phyloP scores from a whole-genome alignment of 805 yeast species.

The Kuraishia cidri region DNA sequence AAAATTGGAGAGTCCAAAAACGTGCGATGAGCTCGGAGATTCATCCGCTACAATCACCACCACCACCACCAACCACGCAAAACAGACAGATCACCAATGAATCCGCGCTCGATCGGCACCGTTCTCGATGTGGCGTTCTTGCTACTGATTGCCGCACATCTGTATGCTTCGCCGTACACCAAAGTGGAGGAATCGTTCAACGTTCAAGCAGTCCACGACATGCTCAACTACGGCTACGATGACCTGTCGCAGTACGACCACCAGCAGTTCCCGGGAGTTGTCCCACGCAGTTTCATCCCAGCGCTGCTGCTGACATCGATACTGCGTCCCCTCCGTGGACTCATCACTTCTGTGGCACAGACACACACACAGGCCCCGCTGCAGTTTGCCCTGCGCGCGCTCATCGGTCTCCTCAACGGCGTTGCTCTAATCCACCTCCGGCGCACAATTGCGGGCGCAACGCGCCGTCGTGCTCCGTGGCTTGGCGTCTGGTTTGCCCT shows the following conservation, averaged over 20 bases:
- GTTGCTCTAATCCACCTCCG: slow-evolving; percentile 42
- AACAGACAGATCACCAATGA: too few relatives aligned
- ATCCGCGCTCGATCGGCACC: too few relatives aligned
- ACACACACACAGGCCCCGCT: slow-evolving; percentile 33
- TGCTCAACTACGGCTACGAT: slow-evolving; percentile 52
- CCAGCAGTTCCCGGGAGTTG: slow-evolving; percentile 73
- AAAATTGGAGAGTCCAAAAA: too few relatives aligned
- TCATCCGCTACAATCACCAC: too few relatives aligned
- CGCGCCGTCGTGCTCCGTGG: slow-evolving; percentile 9
- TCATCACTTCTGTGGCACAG: slow-evolving; percentile 5
- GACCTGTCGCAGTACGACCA: slow-evolving; percentile 57
- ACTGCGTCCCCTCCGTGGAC: slow-evolving; percentile 26
- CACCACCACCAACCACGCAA: too few relatives aligned
- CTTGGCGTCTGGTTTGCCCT: slow-evolving; percentile 51
- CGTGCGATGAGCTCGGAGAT: too few relatives aligned
- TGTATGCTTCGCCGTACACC: slow-evolving; percentile 65
- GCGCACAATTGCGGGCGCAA: slow-evolving; percentile 19
- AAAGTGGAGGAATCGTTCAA: slow-evolving; percentile 94
- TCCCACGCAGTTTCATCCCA: slow-evolving; percentile 80
- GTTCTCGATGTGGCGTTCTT: slow-evolving; percentile 25
- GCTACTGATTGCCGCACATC: slow-evolving; percentile 35
- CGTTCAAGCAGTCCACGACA: slow-evolving; percentile 82
- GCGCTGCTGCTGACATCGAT: slow-evolving; percentile 43
- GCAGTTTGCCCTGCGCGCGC: slow-evolving; percentile 47
- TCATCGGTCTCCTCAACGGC: slow-evolving; percentile 58